A percentile compares a stretch with the other conserved stretches of the same genome.
phyloP scores from a whole-genome alignment of 75 land plant species.

The Sequoiadendron giganteum region DNA sequence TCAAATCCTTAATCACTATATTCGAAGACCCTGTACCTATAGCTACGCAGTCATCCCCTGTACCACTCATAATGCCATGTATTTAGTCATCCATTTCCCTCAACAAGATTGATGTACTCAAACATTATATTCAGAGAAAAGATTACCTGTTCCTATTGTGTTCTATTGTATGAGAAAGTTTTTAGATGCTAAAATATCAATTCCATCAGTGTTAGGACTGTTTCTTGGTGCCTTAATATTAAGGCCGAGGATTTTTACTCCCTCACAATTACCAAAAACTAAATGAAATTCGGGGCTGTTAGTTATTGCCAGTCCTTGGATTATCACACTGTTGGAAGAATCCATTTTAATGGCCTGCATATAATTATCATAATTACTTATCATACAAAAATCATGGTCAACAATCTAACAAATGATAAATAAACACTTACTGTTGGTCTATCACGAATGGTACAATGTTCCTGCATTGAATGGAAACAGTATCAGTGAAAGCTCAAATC shows the following conservation, averaged over 20 bases:
- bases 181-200: conserved; percentile 35
- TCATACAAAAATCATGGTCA: too few species aligned
- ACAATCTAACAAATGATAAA: not conserved
- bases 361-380: not conserved
- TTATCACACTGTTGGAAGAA: not conserved
- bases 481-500: not conserved
- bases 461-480: not conserved
- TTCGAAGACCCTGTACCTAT: conserved; percentile 19
- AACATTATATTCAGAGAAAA: not conserved
- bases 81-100: not conserved
- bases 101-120: not conserved
- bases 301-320: not conserved
- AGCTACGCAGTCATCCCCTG: conserved; percentile 64
- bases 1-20: conserved; percentile 20
- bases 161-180: conserved; percentile 18
- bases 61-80: too few species aligned
- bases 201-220: conserved; percentile 74
- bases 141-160: conserved; percentile 42
- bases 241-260: conserved; percentile 17
- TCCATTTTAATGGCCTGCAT: not conserved
- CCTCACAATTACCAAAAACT: not conserved
- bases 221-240: conserved; percentile 32
- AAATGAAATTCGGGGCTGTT: not conserved
- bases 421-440: not conserved
- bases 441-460: not conserved